Conservation (phyloP, 2,329 filamentous ascomycete species). For the Neonectria punicea region DNA sequence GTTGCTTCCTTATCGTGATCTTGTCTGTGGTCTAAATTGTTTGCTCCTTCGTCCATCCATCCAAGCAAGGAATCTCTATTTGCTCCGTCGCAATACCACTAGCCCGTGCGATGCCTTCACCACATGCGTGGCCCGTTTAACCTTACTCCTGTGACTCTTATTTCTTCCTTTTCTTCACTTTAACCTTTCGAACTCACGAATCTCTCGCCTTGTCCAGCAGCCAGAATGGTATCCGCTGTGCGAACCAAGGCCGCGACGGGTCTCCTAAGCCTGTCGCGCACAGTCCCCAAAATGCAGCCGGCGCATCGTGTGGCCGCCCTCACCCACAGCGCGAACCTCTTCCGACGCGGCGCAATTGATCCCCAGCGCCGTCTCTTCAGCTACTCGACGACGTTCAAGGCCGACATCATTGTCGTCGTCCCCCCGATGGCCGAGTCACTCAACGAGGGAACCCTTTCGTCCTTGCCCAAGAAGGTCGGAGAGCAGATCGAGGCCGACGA, state of each 20-base stretch:
- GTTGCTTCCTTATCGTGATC: neutral
- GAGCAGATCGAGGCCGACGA: no score
- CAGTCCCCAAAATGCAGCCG: no score
- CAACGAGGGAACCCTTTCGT: no score
- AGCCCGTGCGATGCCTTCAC: constrained; percentile 37
- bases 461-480: no score
- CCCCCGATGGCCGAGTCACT: no score
- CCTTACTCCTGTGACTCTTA: neutral
- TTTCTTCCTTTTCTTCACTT: constrained; percentile 18
- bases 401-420: no score
- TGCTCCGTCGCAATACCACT: neutral
- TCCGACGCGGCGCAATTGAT: no score
- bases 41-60: constrained; percentile 1
- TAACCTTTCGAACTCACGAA: neutral
- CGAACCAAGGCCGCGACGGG: constrained; percentile 37
- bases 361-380: no score
- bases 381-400: no score
- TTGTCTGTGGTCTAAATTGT: neutral
- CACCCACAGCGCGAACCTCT: no score
- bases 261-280: constrained; percentile 5
- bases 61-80: neutral
- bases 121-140: constrained; percentile 36
- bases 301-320: no score
- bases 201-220: constrained; percentile 8
- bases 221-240: constrained; percentile 38